phyloP scores from a whole-genome alignment of 257 asterid genomes.

The Orobanche coerulescens region DNA sequence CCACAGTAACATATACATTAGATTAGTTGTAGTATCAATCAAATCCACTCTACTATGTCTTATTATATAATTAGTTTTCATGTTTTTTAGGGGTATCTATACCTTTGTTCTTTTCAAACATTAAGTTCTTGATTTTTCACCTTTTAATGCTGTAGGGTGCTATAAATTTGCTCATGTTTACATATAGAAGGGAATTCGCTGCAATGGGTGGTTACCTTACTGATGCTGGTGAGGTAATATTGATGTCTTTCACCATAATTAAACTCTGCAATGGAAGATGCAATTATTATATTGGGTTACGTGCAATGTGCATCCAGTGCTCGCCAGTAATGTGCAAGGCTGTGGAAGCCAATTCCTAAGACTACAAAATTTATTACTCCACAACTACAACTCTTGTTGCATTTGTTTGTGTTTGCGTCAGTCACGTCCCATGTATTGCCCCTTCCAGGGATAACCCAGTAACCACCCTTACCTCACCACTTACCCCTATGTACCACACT shows the following conservation, averaged over 20 bases:
- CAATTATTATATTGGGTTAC: constrained; percentile 10
- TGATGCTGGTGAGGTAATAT: constrained; percentile 95
- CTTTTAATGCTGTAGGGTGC: constrained; percentile 67
- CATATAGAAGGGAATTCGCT: constrained; percentile 79
- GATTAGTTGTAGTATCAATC: constrained; percentile 8
- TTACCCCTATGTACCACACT: neutral
- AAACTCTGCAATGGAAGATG: neutral
- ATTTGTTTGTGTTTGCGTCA: neutral
- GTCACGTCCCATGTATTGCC: constrained; percentile 4
- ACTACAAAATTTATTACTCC: neutral
- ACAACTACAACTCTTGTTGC: neutral
- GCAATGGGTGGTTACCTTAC: constrained; percentile 98
- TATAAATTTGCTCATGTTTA: constrained; percentile 74
- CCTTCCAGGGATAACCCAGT: neutral
- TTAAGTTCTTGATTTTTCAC: constrained; percentile 15
- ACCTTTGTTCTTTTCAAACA: neutral
- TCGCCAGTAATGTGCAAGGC: too few relatives aligned
- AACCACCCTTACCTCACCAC: neutral
- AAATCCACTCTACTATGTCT: constrained; percentile 6
- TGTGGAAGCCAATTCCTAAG: neutral
- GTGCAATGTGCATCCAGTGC: constrained; percentile 11
- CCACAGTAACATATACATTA: neutral
- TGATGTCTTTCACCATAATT: constrained; percentile 17
- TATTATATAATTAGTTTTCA: constrained; percentile 9
- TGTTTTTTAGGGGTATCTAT: neutral